phyloP scores from a whole-genome alignment of 1,284 basidiomycete species.

The Ganoderma lucidum region DNA sequence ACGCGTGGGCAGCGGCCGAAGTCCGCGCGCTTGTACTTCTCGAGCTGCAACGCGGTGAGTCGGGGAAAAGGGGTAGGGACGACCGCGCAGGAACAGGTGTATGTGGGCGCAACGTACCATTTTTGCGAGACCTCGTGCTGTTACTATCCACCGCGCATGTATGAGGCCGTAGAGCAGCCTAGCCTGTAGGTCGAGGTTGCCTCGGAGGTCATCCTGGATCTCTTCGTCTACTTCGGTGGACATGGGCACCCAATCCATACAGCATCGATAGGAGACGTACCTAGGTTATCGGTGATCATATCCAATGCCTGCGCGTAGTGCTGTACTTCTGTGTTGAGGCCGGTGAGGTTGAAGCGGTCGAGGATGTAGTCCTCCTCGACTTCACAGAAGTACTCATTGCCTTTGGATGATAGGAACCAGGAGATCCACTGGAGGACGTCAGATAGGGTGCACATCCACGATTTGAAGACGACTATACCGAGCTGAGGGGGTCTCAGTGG shows the following conservation, averaged over 20 bases:
- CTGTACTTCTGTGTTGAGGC: slow-evolving; percentile 95
- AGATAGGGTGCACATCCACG: neutral
- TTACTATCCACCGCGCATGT: slow-evolving; percentile 97
- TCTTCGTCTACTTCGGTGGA: slow-evolving; percentile 66
- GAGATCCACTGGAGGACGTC: slow-evolving; percentile 82
- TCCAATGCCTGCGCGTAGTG: slow-evolving; percentile 96
- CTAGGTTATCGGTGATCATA: slow-evolving; percentile 93
- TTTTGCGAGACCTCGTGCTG: slow-evolving; percentile 90
- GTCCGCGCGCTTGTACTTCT: slow-evolving; percentile 97
- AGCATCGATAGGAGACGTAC: slow-evolving; percentile 54
- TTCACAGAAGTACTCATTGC: slow-evolving; percentile 99
- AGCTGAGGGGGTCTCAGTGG: slow-evolving; percentile 38
- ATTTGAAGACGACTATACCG: slow-evolving; percentile 40
- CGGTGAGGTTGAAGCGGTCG: slow-evolving; percentile 98
- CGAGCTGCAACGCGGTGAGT: slow-evolving; percentile 63
- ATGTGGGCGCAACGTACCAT: slow-evolving; percentile 73
- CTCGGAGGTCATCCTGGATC: slow-evolving; percentile 79
- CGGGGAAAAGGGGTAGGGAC: neutral
- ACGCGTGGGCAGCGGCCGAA: slow-evolving; percentile 97
- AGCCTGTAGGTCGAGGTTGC: slow-evolving; percentile 90
- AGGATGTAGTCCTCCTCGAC: slow-evolving; percentile 99
- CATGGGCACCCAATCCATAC: neutral
- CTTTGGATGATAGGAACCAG: slow-evolving; percentile 98
- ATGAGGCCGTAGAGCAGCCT: slow-evolving; percentile 94
- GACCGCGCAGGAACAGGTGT: neutral